Conservation (phyloP, 768 basidiomycete genomes). For the Tulasnella sp. region DNA sequence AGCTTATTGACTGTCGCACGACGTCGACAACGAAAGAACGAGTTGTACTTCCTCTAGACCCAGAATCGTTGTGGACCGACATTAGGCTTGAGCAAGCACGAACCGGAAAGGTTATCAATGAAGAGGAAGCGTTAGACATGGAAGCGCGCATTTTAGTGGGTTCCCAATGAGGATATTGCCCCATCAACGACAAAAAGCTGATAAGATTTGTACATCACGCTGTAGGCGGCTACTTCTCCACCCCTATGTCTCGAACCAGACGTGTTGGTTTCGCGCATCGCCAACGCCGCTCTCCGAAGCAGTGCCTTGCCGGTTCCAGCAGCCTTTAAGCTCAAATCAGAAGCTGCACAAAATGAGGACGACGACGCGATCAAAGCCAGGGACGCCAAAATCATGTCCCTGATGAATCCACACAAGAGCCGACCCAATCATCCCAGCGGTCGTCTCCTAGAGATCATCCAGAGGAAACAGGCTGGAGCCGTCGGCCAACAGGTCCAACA, state of each 20-base stretch:
- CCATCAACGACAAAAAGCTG: not conserved
- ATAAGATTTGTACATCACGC: no score
- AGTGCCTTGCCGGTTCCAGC: slow-evolving; percentile 55
- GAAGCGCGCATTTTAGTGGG: slow-evolving; percentile 66
- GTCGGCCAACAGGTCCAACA: no score
- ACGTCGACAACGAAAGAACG: slow-evolving; percentile 43
- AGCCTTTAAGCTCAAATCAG: slow-evolving; percentile 59
- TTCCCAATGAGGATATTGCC: slow-evolving; percentile 12
- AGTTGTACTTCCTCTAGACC: slow-evolving; percentile 64
- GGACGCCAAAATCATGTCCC: slow-evolving; percentile 62
- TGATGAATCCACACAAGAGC: slow-evolving; percentile 48
- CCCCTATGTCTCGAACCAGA: slow-evolving; percentile 75
- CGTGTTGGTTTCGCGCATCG: slow-evolving; percentile 61
- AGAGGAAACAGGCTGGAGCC: not conserved
- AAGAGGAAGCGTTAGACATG: slow-evolving; percentile 57
- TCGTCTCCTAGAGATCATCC: slow-evolving; percentile 6
- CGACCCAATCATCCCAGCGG: not conserved
- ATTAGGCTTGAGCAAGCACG: slow-evolving; percentile 46
- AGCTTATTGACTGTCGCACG: slow-evolving; percentile 60
- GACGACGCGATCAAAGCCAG: slow-evolving; percentile 66
- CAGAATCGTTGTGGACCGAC: slow-evolving; percentile 71
- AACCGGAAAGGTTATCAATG: slow-evolving; percentile 42
- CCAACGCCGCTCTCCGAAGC: slow-evolving; percentile 59
- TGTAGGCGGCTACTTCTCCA: slow-evolving; percentile 58
- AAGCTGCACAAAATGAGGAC: slow-evolving; percentile 57